Evolutionary conservation across 352 stramenopile species (phyloP).

Genomic region (Blastocystis hominis): DNA sequence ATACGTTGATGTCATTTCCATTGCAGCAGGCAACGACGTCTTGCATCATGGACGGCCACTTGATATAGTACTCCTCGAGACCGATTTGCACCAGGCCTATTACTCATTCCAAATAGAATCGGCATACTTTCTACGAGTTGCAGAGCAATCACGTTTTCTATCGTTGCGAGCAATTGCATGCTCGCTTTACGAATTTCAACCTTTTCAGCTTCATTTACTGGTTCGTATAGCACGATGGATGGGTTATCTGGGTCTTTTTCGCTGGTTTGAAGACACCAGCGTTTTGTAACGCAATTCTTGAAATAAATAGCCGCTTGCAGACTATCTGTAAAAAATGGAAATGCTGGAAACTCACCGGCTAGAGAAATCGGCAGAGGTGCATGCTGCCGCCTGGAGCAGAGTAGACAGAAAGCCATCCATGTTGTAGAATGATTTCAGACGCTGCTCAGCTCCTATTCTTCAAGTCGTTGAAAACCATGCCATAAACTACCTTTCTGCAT

Average conservation of each 20-base stretch:
- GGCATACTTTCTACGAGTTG: conserved; percentile 5
- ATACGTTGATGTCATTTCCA: background rate
- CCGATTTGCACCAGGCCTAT: conserved; percentile 43
- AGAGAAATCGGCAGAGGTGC: background rate
- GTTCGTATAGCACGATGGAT: background rate
- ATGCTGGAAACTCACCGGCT: background rate
- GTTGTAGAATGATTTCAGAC: conserved; percentile 29
- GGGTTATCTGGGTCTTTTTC: conserved; percentile 40
- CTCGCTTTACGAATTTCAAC: background rate
- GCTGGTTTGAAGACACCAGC: conserved; percentile 30
- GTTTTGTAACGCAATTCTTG: conserved; percentile 45
- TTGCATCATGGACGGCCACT: conserved; percentile 52
- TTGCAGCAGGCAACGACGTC: conserved; percentile 6
- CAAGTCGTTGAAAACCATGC: background rate
- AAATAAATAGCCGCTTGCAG: conserved; percentile 51
- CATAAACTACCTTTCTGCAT: background rate
- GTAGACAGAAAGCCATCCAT: conserved; percentile 31
- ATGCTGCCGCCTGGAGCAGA: background rate
- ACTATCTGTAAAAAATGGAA: background rate
- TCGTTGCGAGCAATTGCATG: background rate
- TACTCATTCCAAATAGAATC: background rate
- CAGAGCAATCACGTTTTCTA: background rate
- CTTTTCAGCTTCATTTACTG: conserved; percentile 12
- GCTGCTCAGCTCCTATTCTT: background rate
- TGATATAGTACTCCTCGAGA: conserved; percentile 51